Evolutionary conservation across 495 filamentous ascomycete genomes (phyloP).

Genomic region (Aspergillus campestris): DNA sequence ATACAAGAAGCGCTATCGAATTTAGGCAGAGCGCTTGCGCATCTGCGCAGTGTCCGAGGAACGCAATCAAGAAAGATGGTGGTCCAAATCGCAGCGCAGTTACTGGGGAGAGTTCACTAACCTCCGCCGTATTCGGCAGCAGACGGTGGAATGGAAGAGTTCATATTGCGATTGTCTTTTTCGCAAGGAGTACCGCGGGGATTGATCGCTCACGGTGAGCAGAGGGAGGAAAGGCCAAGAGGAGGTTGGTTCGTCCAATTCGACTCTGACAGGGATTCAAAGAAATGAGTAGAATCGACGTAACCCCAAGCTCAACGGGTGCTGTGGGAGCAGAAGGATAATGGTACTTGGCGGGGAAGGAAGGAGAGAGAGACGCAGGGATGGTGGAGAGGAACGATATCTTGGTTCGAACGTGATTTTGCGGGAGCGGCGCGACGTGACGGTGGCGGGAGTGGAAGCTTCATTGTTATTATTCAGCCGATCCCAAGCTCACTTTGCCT

Average conservation of each 20-base stretch:
- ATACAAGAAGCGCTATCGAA: not conserved
- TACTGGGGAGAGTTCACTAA: conserved; percentile 35
- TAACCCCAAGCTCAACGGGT: no score
- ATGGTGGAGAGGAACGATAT: not conserved
- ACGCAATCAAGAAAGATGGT: not conserved
- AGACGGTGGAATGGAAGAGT: conserved; percentile 46
- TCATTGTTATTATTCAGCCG: no score
- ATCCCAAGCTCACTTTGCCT: not conserved
- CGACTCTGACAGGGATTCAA: no score
- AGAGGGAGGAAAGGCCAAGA: no score
- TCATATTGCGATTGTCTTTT: conserved; percentile 20
- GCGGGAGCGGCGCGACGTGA: not conserved
- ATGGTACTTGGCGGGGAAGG: not conserved
- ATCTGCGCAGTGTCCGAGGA: not conserved
- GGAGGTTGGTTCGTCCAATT: no score
- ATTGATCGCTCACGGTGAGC: no score
- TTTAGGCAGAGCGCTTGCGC: not conserved
- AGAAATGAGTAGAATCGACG: no score
- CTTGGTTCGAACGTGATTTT: not conserved
- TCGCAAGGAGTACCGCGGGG: no score
- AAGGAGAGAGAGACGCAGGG: not conserved
- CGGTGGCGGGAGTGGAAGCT: no score
- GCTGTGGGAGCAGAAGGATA: no score
- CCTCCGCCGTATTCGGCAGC: conserved; percentile 76
- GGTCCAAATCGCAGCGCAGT: not conserved